Conservation (phyloP, 1,139 yeast species). For the Taiozyma onychis region DNA sequence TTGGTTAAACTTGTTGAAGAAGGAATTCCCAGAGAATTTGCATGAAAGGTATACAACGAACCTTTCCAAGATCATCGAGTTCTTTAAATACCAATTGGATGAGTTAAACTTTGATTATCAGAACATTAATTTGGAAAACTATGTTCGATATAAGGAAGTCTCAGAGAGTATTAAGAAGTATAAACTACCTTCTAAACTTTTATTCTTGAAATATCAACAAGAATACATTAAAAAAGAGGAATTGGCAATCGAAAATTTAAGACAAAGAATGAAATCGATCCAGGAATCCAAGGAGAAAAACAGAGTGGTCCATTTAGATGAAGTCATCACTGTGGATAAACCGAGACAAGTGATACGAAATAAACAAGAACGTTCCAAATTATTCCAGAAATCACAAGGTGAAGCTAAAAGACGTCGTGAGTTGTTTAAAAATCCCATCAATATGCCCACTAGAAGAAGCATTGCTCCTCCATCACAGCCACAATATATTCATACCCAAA, state of each 20-base stretch:
- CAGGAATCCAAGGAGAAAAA: constrained; percentile 41
- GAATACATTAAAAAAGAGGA: constrained; percentile 44
- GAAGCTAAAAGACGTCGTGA: constrained; percentile 19
- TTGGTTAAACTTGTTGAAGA: constrained; percentile 41
- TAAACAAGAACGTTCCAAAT: constrained; percentile 15
- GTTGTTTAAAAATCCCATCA: constrained; percentile 18
- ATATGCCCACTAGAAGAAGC: background rate
- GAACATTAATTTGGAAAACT: constrained; percentile 12
- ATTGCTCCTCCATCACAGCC: background rate
- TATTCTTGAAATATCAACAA: constrained; percentile 37
- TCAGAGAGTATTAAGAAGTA: constrained; percentile 18
- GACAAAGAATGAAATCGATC: constrained; percentile 38
- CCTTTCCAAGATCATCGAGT: constrained; percentile 10
- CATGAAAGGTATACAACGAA: constrained; percentile 16
- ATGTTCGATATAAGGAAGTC: constrained; percentile 11
- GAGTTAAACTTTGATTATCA: constrained; percentile 10
- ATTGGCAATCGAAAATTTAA: constrained; percentile 43
- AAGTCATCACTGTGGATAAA: constrained; percentile 20
- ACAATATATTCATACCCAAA: background rate
- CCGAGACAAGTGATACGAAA: constrained; percentile 5
- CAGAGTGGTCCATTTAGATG: constrained; percentile 34
- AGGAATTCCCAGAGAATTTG: constrained; percentile 42
- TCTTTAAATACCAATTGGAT: constrained; percentile 16
- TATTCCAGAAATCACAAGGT: constrained; percentile 20
- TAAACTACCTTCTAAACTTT: constrained; percentile 31